Conservation (phyloP, 371 early-diverging fungal species). For the Lichtheimia ornata region DNA sequence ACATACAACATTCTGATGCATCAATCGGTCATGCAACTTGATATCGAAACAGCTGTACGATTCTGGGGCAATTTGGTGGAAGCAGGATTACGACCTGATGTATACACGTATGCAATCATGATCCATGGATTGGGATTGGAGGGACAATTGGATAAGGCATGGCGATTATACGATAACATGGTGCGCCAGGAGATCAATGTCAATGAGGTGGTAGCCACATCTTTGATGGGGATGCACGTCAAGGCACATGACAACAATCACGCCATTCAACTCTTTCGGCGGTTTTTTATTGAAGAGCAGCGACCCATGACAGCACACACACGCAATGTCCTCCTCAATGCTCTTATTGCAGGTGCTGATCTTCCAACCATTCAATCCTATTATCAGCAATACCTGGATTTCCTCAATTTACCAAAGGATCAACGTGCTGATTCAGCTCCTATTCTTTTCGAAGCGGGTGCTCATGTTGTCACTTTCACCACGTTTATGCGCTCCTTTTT, state of each 20-base stretch:
- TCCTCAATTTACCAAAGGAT: slow-evolving; percentile 5
- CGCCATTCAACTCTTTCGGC: slow-evolving; percentile 31
- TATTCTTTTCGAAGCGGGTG: slow-evolving; percentile 19
- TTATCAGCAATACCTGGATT: slow-evolving; percentile 30
- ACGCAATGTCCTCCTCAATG: slow-evolving; percentile 42
- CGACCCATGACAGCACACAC: slow-evolving; percentile 31
- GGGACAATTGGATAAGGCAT: slow-evolving; percentile 44
- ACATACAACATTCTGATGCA: slow-evolving; percentile 54
- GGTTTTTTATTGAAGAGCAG: slow-evolving; percentile 26
- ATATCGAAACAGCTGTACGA: slow-evolving; percentile 41
- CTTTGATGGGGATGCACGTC: slow-evolving; percentile 51
- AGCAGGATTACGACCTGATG: slow-evolving; percentile 43
- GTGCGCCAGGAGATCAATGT: slow-evolving; percentile 24
- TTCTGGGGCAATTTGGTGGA: slow-evolving; percentile 40
- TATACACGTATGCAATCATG: slow-evolving; percentile 49
- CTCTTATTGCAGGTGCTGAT: slow-evolving; percentile 30
- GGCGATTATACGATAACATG: slow-evolving; percentile 42
- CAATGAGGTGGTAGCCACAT: slow-evolving; percentile 37
- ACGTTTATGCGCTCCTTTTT: slow-evolving; percentile 53
- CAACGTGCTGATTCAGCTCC: neutral
- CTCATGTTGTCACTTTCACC: slow-evolving; percentile 44
- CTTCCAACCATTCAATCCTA: slow-evolving; percentile 21
- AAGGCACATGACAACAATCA: slow-evolving; percentile 43
- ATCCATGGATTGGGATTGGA: slow-evolving; percentile 42
- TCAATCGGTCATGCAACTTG: slow-evolving; percentile 36